Evolutionary conservation across 805 yeast genomes (phyloP).

Genomic region (Hanseniaspora jakobsenii): DNA sequence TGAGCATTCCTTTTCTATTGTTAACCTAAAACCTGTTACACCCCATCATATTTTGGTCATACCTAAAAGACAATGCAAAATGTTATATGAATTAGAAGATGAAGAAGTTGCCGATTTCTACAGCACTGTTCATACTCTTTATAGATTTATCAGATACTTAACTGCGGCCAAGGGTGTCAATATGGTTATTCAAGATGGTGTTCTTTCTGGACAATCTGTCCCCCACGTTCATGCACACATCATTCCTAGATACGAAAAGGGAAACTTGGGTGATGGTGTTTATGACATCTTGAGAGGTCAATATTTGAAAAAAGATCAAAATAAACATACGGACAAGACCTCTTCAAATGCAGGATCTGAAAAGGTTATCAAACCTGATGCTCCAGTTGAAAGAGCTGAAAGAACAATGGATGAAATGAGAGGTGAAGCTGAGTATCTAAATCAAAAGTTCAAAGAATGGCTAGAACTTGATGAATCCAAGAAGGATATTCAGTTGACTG

Average conservation of each 20-base stretch:
- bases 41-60: conserved; percentile 87
- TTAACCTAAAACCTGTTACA: conserved; percentile 80
- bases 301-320: conserved; percentile 24
- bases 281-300: conserved; percentile 58
- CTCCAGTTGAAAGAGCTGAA: conserved; percentile 36
- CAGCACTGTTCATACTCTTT: conserved; percentile 57
- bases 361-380: conserved; percentile 22
- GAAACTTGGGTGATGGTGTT: conserved; percentile 59
- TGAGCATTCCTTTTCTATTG: conserved; percentile 65
- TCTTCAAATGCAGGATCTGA: too few species aligned
- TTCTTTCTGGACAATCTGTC: conserved; percentile 89
- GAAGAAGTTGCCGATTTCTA: conserved; percentile 74
- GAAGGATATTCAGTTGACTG: conserved; percentile 4
- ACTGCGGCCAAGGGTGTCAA: conserved; percentile 77
- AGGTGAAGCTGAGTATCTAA: conserved; percentile 51
- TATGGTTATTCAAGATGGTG: conserved; percentile 92
- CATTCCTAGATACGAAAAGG: conserved; percentile 60
- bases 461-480: conserved; percentile 1
- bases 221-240: conserved; percentile 92
- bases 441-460: conserved; percentile 31
- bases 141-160: conserved; percentile 49
- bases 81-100: conserved; percentile 55
- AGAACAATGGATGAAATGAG: conserved; percentile 57
- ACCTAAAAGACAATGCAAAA: conserved; percentile 55
- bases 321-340: too few species aligned